phyloP scores from a whole-genome alignment of 2,329 filamentous ascomycete genomes.

The Sclerotinia trifoliorum region DNA sequence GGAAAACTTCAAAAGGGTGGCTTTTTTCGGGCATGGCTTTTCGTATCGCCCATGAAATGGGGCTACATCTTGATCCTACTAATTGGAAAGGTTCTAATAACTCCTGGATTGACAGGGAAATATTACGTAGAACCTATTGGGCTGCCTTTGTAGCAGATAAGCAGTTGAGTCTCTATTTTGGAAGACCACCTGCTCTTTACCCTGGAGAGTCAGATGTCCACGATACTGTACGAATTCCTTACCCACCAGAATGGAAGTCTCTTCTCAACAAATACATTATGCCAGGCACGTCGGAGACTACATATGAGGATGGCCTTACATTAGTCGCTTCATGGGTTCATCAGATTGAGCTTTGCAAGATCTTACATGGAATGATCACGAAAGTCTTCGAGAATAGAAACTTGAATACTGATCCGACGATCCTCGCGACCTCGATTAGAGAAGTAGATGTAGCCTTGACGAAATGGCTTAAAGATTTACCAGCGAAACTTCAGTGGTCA shows the following conservation, averaged over 20 bases:
- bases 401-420: slow-evolving; percentile 43
- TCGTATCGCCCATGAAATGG: slow-evolving; percentile 52
- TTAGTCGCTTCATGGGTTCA: slow-evolving; percentile 49
- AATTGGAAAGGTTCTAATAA: slow-evolving; percentile 48
- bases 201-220: slow-evolving; percentile 51
- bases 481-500: slow-evolving; percentile 51
- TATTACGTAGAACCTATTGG: slow-evolving; percentile 51
- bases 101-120: slow-evolving; percentile 47
- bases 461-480: slow-evolving; percentile 49
- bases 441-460: slow-evolving; percentile 49
- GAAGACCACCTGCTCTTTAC: slow-evolving; percentile 50
- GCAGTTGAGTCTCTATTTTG: slow-evolving; percentile 52
- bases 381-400: slow-evolving; percentile 51
- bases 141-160: slow-evolving; percentile 52
- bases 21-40: slow-evolving; percentile 54
- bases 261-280: slow-evolving; percentile 50
- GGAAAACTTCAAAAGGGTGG: slow-evolving; percentile 51
- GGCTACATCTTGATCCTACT: slow-evolving; percentile 51
- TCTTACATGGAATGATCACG: slow-evolving; percentile 50
- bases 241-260: slow-evolving; percentile 49
- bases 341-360: slow-evolving; percentile 50
- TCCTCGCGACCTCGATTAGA: slow-evolving; percentile 46
- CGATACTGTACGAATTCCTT: slow-evolving; percentile 50
- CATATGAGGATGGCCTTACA: slow-evolving; percentile 48
- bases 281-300: slow-evolving; percentile 46